A percentile compares a stretch with the other conserved stretches of the same genome.
phyloP scores from a whole-genome alignment of 495 filamentous ascomycete genomes.

The Pyrenula massariospora region DNA sequence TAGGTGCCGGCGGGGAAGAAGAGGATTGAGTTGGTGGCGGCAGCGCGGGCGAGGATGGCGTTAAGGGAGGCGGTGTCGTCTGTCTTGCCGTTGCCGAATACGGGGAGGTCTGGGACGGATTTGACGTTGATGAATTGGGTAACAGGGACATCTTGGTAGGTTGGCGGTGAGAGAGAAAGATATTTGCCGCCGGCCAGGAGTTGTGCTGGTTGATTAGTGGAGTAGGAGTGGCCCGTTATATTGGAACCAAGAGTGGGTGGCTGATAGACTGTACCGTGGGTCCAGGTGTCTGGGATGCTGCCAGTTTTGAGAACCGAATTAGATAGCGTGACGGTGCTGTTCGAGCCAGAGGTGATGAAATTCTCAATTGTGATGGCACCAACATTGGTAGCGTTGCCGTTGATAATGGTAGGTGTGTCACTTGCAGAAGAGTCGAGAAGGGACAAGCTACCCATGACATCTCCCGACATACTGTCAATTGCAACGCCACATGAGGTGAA shows the following conservation, averaged over 20 bases:
- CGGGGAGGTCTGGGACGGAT: constrained; percentile 19
- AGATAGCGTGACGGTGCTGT: constrained; percentile 12
- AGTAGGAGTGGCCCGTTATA: constrained; percentile 8
- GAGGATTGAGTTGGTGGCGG: constrained; percentile 33
- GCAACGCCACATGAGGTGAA: constrained; percentile 15
- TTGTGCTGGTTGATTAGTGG: constrained; percentile 10
- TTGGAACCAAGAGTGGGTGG: background rate
- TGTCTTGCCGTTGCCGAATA: constrained; percentile 27
- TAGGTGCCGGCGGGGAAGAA: constrained; percentile 55
- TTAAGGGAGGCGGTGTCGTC: constrained; percentile 40
- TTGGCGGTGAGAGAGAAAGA: constrained; percentile 25
- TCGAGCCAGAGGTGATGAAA: constrained; percentile 14
- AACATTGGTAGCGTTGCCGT: constrained; percentile 3
- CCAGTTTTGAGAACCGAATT: constrained; percentile 8
- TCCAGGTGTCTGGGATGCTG: constrained; percentile 16
- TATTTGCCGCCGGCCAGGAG: constrained; percentile 15
- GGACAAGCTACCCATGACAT: constrained; percentile 34
- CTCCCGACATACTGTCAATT: constrained; percentile 12
- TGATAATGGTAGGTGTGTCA: constrained; percentile 29
- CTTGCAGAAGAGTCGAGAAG: constrained; percentile 28
- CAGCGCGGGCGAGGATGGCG: constrained; percentile 32
- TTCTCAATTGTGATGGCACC: constrained; percentile 18
- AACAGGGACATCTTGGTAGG: constrained; percentile 35
- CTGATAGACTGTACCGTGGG: constrained; percentile 10
- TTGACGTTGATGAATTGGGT: constrained; percentile 39